Evolutionary conservation across 2,329 filamentous ascomycete genomes (phyloP).

Genomic region (Ceratocystiopsis minuta): DNA sequence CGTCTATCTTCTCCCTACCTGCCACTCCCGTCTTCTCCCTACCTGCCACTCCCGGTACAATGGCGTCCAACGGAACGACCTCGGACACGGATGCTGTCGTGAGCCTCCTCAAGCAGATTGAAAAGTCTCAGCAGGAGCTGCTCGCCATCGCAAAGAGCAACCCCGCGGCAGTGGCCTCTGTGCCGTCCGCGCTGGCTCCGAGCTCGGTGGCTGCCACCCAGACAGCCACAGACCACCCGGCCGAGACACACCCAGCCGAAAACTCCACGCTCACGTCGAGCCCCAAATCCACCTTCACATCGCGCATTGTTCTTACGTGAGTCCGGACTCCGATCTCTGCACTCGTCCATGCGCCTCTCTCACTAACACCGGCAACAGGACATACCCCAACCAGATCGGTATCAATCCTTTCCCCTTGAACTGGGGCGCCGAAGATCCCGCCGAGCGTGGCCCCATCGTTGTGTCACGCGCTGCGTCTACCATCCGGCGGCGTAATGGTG

Average conservation of each 20-base stretch:
- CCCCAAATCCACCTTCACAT: constrained; percentile 29
- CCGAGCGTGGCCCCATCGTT: constrained; percentile 67
- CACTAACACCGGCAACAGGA: constrained; percentile 23
- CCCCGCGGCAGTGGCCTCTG: not conserved
- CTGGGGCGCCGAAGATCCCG: constrained; percentile 67
- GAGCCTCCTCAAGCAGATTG: constrained; percentile 18
- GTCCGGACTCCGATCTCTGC: constrained; percentile 1
- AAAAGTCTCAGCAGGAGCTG: constrained; percentile 23
- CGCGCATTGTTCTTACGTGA: constrained; percentile 37
- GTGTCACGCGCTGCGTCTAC: constrained; percentile 62
- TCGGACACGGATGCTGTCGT: constrained; percentile 18
- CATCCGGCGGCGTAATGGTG: constrained; percentile 64
- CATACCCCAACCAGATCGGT: constrained; percentile 84
- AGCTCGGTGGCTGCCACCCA: constrained; percentile 3
- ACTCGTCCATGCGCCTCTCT: no score
- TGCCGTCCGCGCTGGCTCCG: no score
- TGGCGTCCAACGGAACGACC: constrained; percentile 7
- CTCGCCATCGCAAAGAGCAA: constrained; percentile 20
- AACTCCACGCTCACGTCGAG: constrained; percentile 13
- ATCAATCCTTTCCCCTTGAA: constrained; percentile 79
- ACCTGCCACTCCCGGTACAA: not conserved
- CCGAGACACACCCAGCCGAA: constrained; percentile 4
- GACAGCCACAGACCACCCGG: constrained; percentile 10
- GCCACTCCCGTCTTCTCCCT: not conserved
- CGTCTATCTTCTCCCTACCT: not conserved